phyloP scores from a whole-genome alignment of 1,284 basidiomycete species.

The Coniferiporia sulphurascens region DNA sequence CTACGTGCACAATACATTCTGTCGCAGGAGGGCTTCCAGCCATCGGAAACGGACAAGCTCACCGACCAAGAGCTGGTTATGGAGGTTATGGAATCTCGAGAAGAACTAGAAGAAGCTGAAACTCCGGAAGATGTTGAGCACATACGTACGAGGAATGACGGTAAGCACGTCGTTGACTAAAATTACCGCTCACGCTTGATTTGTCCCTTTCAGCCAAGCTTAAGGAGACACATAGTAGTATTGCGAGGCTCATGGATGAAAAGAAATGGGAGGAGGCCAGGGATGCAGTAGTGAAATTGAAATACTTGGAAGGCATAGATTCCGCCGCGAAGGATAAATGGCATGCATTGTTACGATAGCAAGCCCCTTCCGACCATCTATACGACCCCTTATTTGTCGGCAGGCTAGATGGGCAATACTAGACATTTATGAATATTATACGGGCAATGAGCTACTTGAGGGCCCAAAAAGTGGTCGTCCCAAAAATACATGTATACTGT shows the following conservation, averaged over 20 bases:
- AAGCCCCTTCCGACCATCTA: neutral
- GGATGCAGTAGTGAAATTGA: slow-evolving; percentile 61
- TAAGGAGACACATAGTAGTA: slow-evolving; percentile 37
- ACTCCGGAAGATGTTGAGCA: slow-evolving; percentile 45
- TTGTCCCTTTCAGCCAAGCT: slow-evolving; percentile 46
- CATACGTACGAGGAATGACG: slow-evolving; percentile 54
- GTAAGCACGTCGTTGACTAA: slow-evolving; percentile 37
- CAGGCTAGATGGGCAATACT: too few relatives aligned
- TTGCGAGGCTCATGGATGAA: slow-evolving; percentile 49
- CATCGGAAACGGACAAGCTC: slow-evolving; percentile 71
- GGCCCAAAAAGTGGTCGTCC: too few relatives aligned
- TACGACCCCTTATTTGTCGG: neutral
- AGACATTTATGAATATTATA: too few relatives aligned
- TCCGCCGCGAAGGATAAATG: slow-evolving; percentile 50
- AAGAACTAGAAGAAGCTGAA: slow-evolving; percentile 68
- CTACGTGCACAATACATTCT: slow-evolving; percentile 71
- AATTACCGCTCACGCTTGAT: too few relatives aligned
- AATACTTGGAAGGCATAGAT: slow-evolving; percentile 74
- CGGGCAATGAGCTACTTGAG: too few relatives aligned
- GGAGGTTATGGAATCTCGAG: slow-evolving; percentile 80
- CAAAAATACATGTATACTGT: too few relatives aligned
- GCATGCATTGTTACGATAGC: slow-evolving; percentile 11
- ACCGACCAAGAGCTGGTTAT: slow-evolving; percentile 71
- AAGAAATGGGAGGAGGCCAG: slow-evolving; percentile 57
- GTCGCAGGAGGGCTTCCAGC: slow-evolving; percentile 50